Evolutionary conservation across 2,329 filamentous ascomycete genomes (phyloP).

Genomic region (Drechslerella coelobrocha): DNA sequence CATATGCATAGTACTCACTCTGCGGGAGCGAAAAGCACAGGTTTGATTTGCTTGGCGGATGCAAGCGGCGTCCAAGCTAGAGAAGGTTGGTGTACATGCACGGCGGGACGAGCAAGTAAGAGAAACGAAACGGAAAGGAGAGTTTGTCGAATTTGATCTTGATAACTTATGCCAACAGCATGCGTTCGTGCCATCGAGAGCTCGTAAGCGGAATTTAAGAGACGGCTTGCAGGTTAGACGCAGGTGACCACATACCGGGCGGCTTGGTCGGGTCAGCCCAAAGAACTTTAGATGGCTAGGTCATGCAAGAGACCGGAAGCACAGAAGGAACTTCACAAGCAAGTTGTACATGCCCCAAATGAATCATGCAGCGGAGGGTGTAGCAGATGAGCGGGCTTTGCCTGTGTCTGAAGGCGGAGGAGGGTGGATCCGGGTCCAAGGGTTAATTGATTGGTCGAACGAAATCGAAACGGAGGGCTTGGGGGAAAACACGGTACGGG

Average conservation of each 20-base stretch:
- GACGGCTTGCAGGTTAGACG: not conserved
- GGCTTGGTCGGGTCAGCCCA: not conserved
- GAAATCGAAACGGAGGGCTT: no score
- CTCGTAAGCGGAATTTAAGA: not conserved
- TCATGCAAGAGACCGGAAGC: no score
- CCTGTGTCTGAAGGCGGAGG: constrained; percentile 34
- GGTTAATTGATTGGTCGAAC: no score
- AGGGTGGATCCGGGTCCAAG: not conserved
- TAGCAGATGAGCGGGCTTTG: constrained; percentile 47
- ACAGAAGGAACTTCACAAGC: no score
- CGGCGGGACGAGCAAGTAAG: not conserved
- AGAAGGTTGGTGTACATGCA: no score
- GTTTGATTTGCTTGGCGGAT: not conserved
- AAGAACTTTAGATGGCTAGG: no score
- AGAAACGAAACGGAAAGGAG: not conserved
- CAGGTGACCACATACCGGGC: constrained; percentile 1
- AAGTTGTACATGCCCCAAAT: constrained; percentile 44
- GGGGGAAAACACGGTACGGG: not conserved
- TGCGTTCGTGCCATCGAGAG: not conserved
- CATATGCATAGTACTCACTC: no score
- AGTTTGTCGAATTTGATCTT: not conserved
- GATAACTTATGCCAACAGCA: not conserved
- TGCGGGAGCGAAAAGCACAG: no score
- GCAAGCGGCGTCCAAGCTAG: constrained; percentile 2
- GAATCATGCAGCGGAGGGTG: constrained; percentile 39